These are phyloP conservation scores for Carpinus fangiana DNA, from an alignment of 306 rosid genomes.

Conservation along the genomic window DNA sequence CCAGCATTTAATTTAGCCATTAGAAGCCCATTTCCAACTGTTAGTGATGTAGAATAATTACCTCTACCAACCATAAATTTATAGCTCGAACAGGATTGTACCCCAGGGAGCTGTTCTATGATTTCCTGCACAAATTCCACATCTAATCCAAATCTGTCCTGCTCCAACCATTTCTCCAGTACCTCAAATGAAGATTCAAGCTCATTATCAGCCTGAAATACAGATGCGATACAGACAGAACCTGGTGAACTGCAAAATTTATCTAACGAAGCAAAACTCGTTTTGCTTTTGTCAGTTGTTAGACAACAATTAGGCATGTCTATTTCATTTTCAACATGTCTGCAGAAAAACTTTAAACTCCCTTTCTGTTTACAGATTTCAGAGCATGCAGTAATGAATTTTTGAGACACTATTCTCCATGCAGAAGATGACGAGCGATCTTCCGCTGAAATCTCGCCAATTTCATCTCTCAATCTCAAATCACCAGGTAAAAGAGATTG, in stretches of 20 bases:
- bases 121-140: constrained; percentile 90
- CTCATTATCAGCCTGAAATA: constrained; percentile 48
- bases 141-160: constrained; percentile 94
- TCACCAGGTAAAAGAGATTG: constrained; percentile 30
- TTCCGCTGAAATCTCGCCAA: constrained; percentile 85
- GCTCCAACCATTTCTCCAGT: constrained; percentile 79
- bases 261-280: constrained; percentile 41
- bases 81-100: constrained; percentile 55
- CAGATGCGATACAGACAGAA: constrained; percentile 48
- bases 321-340: constrained; percentile 56
- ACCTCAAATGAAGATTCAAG: constrained; percentile 34
- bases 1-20: constrained; percentile 50
- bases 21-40: constrained; percentile 81
- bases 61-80: constrained; percentile 56
- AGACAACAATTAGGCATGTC: constrained; percentile 29
- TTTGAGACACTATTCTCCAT: constrained; percentile 70
- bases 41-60: constrained; percentile 49
- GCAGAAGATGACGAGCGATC: constrained; percentile 67
- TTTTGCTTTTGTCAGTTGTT: constrained; percentile 37
- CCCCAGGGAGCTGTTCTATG: constrained; percentile 75
- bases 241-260: constrained; percentile 60
- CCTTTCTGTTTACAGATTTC: constrained; percentile 69
- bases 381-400: constrained; percentile 54
- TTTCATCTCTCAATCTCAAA: constrained; percentile 49
- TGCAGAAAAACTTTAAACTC: constrained; percentile 54